Percentiles rank a stretch among this genome's conserved stretches.
Evolutionary conservation across 495 filamentous ascomycete genomes (phyloP).

Genomic region (Annulohypoxylon bovei): DNA sequence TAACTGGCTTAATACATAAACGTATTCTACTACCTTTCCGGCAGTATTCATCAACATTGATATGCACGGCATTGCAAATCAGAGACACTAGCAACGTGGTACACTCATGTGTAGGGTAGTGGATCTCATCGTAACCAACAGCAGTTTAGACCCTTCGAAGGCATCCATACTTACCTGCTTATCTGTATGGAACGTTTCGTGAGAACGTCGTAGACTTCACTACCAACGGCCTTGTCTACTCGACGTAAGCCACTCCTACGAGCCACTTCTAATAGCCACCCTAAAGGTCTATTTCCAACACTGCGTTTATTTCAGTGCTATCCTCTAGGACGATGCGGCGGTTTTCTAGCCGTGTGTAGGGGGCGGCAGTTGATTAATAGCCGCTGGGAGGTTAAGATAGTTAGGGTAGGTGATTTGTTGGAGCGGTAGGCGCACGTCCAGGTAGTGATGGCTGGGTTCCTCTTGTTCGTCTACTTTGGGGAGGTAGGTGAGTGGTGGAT

Average conservation of each 20-base stretch:
- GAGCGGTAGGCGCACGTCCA: background rate
- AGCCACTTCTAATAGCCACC: background rate
- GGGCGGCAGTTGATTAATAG: conserved; percentile 33
- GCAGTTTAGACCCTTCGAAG: background rate
- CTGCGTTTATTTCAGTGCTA: background rate
- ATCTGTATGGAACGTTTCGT: conserved; percentile 18
- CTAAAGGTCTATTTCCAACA: background rate
- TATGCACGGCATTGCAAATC: conserved; percentile 4
- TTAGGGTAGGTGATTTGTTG: background rate
- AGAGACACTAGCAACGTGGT: background rate
- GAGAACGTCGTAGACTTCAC: background rate
- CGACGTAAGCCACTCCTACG: background rate
- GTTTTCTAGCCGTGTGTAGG: background rate
- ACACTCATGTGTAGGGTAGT: background rate
- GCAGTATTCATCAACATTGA: too few relatives aligned
- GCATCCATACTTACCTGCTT: background rate
- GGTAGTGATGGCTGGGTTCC: background rate
- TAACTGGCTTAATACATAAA: too few relatives aligned
- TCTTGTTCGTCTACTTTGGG: background rate
- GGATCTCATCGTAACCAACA: background rate
- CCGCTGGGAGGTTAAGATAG: background rate
- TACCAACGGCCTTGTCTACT: background rate
- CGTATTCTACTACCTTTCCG: too few relatives aligned
- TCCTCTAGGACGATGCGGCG: conserved; percentile 11
- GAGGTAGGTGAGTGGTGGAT: background rate